Evolutionary conservation across 75 land plant genomes (phyloP).

Genomic region (Picea sitchensis): DNA sequence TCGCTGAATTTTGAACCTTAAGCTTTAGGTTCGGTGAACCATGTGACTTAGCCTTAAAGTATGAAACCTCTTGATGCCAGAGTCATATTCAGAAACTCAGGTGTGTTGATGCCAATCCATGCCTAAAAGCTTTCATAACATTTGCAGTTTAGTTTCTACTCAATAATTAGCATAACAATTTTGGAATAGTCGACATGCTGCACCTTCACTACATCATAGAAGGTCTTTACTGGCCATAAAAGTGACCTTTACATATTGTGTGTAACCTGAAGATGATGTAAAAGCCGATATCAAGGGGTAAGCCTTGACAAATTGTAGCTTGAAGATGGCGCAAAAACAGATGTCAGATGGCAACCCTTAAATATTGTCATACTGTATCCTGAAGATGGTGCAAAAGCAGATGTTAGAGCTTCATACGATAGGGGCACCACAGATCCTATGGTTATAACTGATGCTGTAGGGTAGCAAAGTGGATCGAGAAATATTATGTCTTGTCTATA

Average conservation of each 20-base stretch:
- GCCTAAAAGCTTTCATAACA: too few relatives aligned
- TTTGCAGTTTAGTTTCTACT: too few relatives aligned
- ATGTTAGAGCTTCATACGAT: background rate
- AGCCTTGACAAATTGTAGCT: background rate
- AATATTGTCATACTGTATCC: too few relatives aligned
- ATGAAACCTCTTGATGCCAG: too few relatives aligned
- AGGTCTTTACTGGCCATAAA: background rate
- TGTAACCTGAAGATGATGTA: background rate
- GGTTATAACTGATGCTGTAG: background rate
- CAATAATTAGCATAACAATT: too few relatives aligned
- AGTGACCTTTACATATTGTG: background rate
- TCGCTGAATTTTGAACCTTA: too few relatives aligned
- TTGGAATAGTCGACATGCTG: too few relatives aligned
- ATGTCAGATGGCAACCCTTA: background rate
- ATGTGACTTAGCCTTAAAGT: too few relatives aligned
- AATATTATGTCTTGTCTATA: background rate
- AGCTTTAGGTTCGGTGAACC: too few relatives aligned
- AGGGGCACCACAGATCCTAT: background rate
- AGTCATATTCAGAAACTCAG: too few relatives aligned
- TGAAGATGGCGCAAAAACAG: background rate
- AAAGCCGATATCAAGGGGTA: background rate
- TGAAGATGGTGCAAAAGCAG: background rate
- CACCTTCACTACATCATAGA: background rate
- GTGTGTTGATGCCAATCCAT: too few relatives aligned
- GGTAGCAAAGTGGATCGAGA: too few relatives aligned